Evolutionary conservation across 257 asterid genomes (phyloP).

Genomic region (Thymus mandschuricus): DNA sequence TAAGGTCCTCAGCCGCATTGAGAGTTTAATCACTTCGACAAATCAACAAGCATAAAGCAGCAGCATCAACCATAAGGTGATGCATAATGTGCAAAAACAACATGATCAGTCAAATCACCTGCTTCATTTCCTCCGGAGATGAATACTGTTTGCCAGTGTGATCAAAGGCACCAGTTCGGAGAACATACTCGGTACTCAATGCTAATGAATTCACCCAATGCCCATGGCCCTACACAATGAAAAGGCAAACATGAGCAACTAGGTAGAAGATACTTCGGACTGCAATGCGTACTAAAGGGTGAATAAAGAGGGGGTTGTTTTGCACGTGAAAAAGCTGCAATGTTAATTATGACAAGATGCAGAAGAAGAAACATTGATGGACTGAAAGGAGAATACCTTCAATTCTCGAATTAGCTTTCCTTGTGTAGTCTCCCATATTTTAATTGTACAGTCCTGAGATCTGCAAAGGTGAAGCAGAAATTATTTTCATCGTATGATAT

Average conservation of each 20-base stretch:
- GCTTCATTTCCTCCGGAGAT: slow-evolving; percentile 89
- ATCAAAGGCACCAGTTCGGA: slow-evolving; percentile 94
- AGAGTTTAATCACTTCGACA: not conserved
- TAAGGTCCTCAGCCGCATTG: not conserved
- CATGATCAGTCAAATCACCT: slow-evolving; percentile 49
- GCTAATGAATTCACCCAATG: slow-evolving; percentile 99
- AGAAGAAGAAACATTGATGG: not conserved
- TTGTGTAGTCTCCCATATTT: slow-evolving; percentile 88
- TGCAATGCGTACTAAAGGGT: slow-evolving; percentile 3
- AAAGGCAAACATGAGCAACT: slow-evolving; percentile 22
- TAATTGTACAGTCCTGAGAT: slow-evolving; percentile 94
- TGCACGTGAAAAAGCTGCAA: slow-evolving; percentile 14
- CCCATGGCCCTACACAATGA: slow-evolving; percentile 79
- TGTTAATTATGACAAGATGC: not conserved
- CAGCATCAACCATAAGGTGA: slow-evolving; percentile 1
- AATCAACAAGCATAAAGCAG: slow-evolving; percentile 11
- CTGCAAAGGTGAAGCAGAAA: slow-evolving; percentile 48
- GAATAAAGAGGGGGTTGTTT: not conserved
- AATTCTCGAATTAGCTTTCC: slow-evolving; percentile 90
- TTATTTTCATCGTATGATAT: not conserved
- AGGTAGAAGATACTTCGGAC: slow-evolving; percentile 10
- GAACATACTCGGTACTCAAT: slow-evolving; percentile 91
- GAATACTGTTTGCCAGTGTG: slow-evolving; percentile 67
- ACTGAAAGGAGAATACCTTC: slow-evolving; percentile 54
- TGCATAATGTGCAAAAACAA: slow-evolving; percentile 9